These are phyloP conservation scores for Hemisphaericaspora xylanilytica DNA, from an alignment of 1,139 yeast genomes.

Conservation along the genomic window DNA sequence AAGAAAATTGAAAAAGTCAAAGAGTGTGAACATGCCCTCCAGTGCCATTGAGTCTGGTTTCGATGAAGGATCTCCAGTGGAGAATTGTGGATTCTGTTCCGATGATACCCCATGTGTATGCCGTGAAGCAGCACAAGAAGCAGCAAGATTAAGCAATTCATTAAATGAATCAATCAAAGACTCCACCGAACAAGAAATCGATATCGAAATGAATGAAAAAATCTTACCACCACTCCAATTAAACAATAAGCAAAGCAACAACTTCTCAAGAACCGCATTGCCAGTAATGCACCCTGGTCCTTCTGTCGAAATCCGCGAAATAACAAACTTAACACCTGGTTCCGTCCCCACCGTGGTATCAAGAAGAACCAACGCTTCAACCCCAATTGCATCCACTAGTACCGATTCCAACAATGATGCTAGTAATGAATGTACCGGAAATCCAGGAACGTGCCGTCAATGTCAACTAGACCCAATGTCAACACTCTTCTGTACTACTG, in stretches of 20 bases:
- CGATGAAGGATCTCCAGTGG: slow-evolving; percentile 55
- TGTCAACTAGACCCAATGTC: slow-evolving; percentile 89
- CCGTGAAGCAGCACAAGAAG: slow-evolving; percentile 73
- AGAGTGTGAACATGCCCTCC: background rate
- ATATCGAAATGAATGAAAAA: slow-evolving; percentile 21
- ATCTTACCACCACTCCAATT: slow-evolving; percentile 38
- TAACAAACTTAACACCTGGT: slow-evolving; percentile 43
- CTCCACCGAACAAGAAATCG: slow-evolving; percentile 14
- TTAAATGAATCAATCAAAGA: slow-evolving; percentile 22
- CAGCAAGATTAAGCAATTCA: slow-evolving; percentile 34
- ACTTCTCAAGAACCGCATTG: slow-evolving; percentile 34
- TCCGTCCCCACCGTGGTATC: slow-evolving; percentile 39
- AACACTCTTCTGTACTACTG: slow-evolving; percentile 81
- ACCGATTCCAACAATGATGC: slow-evolving; percentile 10
- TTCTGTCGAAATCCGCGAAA: slow-evolving; percentile 50
- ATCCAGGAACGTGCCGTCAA: slow-evolving; percentile 83
- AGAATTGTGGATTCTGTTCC: slow-evolving; percentile 89
- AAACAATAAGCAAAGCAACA: slow-evolving; percentile 17
- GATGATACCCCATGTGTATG: slow-evolving; percentile 93
- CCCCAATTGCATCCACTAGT: background rate
- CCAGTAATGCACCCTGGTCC: slow-evolving; percentile 71
- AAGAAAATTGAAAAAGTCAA: slow-evolving; percentile 18
- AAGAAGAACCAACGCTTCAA: slow-evolving; percentile 12
- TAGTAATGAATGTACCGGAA: slow-evolving; percentile 59
- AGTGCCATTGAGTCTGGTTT: slow-evolving; percentile 18